phyloP scores from a whole-genome alignment of 768 basidiomycete species.

The Boletus rubescentipes region DNA sequence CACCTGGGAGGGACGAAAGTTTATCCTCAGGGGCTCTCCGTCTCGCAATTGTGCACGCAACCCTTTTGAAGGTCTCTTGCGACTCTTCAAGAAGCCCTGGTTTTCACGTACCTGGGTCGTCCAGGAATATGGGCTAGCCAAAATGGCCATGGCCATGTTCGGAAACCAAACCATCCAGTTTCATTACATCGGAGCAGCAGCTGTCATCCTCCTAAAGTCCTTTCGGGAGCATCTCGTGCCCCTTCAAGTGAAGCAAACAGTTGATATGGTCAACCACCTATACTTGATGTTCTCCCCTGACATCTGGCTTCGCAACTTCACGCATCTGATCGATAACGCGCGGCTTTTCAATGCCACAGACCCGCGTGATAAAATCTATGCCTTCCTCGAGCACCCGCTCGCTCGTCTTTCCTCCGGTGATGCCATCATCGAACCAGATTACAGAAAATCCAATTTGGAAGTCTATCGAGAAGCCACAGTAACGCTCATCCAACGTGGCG shows the following conservation, averaged over 20 bases:
- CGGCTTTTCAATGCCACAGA: slow-evolving; percentile 7
- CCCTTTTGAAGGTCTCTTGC: not conserved
- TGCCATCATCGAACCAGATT: slow-evolving; percentile 1
- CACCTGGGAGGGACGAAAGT: not conserved
- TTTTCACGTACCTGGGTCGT: not conserved
- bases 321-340: slow-evolving; percentile 2
- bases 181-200: not conserved
- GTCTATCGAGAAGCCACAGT: slow-evolving; percentile 1
- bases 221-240: not conserved
- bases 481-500: not conserved
- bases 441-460: slow-evolving; percentile 1
- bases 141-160: not conserved
- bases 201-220: not conserved
- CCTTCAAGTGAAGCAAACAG: not conserved
- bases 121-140: slow-evolving; percentile 8
- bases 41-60: not conserved
- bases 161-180: not conserved
- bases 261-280: slow-evolving; percentile 1
- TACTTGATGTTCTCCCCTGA: slow-evolving; percentile 2
- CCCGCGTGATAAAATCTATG: slow-evolving; percentile 9
- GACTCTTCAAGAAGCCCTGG: not conserved
- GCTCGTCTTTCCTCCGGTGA: not conserved
- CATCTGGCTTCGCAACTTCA: not conserved
- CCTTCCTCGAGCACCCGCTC: slow-evolving; percentile 3
- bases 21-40: not conserved